phyloP scores from a whole-genome alignment of 1,284 basidiomycete genomes.

The Ceratobasidium sp. region DNA sequence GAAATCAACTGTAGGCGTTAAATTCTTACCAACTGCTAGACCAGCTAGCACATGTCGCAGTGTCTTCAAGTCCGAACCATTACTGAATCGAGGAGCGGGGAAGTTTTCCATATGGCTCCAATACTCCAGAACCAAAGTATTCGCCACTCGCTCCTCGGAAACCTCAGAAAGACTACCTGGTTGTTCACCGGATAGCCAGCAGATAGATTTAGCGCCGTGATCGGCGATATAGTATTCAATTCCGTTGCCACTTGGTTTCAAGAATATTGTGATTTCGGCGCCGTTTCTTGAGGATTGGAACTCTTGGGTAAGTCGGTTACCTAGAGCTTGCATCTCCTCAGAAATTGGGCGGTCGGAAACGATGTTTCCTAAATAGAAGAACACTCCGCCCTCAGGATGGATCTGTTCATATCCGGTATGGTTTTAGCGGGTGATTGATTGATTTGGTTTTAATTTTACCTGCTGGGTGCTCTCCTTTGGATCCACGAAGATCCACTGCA shows the following conservation, averaged over 20 bases:
- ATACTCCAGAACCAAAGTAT: slow-evolving; percentile 16
- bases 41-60: neutral
- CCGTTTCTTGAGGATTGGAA: too few relatives aligned
- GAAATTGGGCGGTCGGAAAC: slow-evolving; percentile 4
- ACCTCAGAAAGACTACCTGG: neutral
- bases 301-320: neutral
- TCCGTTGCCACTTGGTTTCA: neutral
- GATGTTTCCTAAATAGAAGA: neutral
- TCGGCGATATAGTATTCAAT: slow-evolving; percentile 12
- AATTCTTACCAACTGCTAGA: slow-evolving; percentile 14
- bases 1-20: neutral
- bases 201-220: neutral
- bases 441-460: too few relatives aligned
- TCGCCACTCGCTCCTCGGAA: neutral
- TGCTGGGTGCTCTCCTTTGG: too few relatives aligned
- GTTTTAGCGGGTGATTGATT: too few relatives aligned
- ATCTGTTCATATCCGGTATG: neutral
- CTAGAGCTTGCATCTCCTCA: neutral
- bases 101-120: slow-evolving; percentile 31
- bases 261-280: neutral
- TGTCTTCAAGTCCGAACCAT: neutral
- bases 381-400: slow-evolving; percentile 7
- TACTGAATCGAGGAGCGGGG: neutral
- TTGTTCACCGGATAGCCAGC: neutral
- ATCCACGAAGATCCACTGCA: too few relatives aligned